Evolutionary conservation across 805 yeast species (phyloP), one percentile per base, ranked within the genome.

Genomic region (Wickerhamomyces queroliae): DNA sequence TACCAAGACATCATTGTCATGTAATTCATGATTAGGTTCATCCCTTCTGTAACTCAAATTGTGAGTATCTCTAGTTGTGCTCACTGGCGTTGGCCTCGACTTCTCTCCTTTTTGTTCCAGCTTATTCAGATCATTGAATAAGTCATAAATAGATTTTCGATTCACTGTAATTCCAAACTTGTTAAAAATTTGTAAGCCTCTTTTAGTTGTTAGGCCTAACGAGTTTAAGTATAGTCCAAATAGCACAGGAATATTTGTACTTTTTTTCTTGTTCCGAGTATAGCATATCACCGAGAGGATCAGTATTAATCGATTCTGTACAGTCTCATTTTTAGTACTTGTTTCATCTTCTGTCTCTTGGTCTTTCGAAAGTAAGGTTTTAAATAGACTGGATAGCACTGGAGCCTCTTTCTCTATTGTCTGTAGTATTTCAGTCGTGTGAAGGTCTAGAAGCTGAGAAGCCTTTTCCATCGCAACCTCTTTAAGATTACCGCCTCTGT

Each of bases 121-220:
- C 15, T 21, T 15, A 19, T 19, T 15, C 6, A 32, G 7, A 4
- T 32, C 35, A 32, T 21, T 8, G 4, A 32, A 10, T 3, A 32
- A 5, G 22, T 32, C 35, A 11, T 21, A 16, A 10, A 32, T 22
- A 5, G 35, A n/a, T 12, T 32, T 21, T 21, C 15, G 26, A 22
- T 32, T 32, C 8, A 32, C 35, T 21, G 35, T 15, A 5, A 32
- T 32, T 6, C 35, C 35, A 32, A 32, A 32, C 15, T 32, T 32
- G 19, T 32, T 32, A 11, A 32, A 32, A 19, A 32, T 22, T n/a
- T 32, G 25, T 5, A 32, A 13, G 3, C 35, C 26, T 32, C 35
- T 21, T 15, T 32, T 32, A 3, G 26, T 32, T 12, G 26, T 32
- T 3, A 32, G 26, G 12, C 35, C 35, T 16, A 32, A 15, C 6